These are phyloP conservation scores for Clitocybe nebularis DNA, from an alignment of 1,284 basidiomycete genomes.

Conservation along the genomic window DNA sequence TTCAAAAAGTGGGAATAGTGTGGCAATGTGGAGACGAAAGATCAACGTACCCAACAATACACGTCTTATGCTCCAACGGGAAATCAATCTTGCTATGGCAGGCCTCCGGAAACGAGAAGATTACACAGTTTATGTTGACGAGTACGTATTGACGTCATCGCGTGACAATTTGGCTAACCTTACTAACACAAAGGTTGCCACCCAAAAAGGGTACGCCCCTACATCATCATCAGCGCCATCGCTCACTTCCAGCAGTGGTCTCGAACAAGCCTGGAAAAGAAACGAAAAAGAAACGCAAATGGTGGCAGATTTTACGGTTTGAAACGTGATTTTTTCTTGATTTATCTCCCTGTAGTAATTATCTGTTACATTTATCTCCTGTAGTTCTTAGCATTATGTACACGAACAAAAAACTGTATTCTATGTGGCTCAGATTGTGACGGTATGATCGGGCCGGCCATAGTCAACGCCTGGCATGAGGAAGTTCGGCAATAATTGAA, in stretches of 20 bases:
- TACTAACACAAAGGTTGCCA: slow-evolving; percentile 12
- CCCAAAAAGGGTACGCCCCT: slow-evolving; percentile 4
- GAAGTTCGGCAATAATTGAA: too few relatives aligned
- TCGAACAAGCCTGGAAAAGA: slow-evolving; percentile 8
- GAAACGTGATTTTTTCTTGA: slow-evolving; percentile 11
- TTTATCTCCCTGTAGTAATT: too few relatives aligned
- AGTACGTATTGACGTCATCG: slow-evolving; percentile 41
- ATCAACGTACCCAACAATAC: slow-evolving; percentile 54
- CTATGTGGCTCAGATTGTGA: slow-evolving; percentile 8
- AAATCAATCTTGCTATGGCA: slow-evolving; percentile 50
- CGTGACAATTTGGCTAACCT: slow-evolving; percentile 14
- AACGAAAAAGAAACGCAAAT: slow-evolving; percentile 47
- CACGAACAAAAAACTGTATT: too few relatives aligned
- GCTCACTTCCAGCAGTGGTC: slow-evolving; percentile 11
- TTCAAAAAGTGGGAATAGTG: slow-evolving; percentile 65
- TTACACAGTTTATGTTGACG: slow-evolving; percentile 64
- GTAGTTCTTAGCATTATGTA: too few relatives aligned
- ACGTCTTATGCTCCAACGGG: slow-evolving; percentile 43
- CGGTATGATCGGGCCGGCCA: slow-evolving; percentile 10
- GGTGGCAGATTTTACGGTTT: slow-evolving; percentile 48
- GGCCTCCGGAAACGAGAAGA: slow-evolving; percentile 49
- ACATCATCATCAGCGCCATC: slow-evolving; percentile 13
- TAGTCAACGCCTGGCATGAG: too few relatives aligned
- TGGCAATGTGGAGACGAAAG: slow-evolving; percentile 74
- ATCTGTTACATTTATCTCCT: too few relatives aligned